Conservation (phyloP, 208 protist genomes). For the Crithidia fasciculata region DNA sequence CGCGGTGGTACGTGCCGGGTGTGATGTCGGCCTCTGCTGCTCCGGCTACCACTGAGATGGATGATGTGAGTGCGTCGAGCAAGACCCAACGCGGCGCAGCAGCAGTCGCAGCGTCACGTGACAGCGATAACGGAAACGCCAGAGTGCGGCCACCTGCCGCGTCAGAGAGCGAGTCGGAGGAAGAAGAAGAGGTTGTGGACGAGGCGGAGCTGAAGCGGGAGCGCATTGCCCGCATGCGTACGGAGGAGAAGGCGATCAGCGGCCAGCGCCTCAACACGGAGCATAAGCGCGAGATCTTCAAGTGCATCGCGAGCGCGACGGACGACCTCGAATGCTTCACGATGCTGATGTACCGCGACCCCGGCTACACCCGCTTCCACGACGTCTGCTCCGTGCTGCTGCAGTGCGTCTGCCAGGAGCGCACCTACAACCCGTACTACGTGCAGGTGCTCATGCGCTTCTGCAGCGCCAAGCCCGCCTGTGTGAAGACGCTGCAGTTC, state of each 20-base stretch:
- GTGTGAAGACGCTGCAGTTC: constrained; percentile 80
- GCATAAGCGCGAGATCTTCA: constrained; percentile 80
- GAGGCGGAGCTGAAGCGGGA: constrained; percentile 35
- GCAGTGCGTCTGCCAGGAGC: constrained; percentile 76
- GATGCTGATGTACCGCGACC: constrained; percentile 81
- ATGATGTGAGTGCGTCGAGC: too few relatives aligned
- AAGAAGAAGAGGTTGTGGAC: constrained; percentile 33
- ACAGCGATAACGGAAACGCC: neutral
- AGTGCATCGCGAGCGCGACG: constrained; percentile 50
- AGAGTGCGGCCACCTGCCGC: neutral
- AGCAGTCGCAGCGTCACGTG: too few relatives aligned
- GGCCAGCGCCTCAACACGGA: constrained; percentile 82
- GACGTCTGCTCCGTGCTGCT: constrained; percentile 68
- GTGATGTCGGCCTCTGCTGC: constrained; percentile 25
- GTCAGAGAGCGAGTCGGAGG: constrained; percentile 5
- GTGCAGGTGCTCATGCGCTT: constrained; percentile 76
- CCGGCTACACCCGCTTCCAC: constrained; percentile 66
- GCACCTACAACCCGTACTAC: constrained; percentile 78
- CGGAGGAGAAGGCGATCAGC: constrained; percentile 66
- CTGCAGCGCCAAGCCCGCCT: constrained; percentile 59
- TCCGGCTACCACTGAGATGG: too few relatives aligned
- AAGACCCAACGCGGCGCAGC: too few relatives aligned
- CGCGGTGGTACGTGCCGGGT: constrained; percentile 69
- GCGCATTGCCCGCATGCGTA: constrained; percentile 55
- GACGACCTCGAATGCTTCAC: constrained; percentile 86